Evolutionary conservation across 129 eudicot species (phyloP), one percentile per base, ranked within the genome.

Genomic region (Tagetes patula): DNA sequence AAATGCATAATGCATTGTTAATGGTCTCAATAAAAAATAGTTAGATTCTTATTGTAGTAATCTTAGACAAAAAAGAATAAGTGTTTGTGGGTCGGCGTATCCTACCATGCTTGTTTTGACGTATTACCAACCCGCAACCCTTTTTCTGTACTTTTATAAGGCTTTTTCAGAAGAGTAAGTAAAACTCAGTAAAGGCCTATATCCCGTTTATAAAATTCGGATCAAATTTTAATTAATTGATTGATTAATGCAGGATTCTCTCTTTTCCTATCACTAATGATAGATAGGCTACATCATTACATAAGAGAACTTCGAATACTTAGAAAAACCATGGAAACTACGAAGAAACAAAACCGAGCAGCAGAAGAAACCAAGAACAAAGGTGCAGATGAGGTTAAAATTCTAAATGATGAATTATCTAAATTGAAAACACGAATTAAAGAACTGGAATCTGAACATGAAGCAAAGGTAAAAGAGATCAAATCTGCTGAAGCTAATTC

Each of bases 221-320:
- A 1, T 13, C 31, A 39, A 65, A 60, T 4, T 40, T 37, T 30
- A 33, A 12, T 42, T 7, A 13, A 36, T 70, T 3, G 33, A 43
- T 75, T 8, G 12, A 39, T 66, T 1, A 32, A 45, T 76, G 83
- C 87, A 89, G 96, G 90, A 63, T 89, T 89, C 59, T 69, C 81
- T 12, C 83, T 89, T 40, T 87, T 89, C 43, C 77, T 90, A 10
- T 80, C 90, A 34, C 79, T 90, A 34, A 90, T 90, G 93, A 82
- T 90, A 33, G 93, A 90, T 55, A 79, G 92, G 40, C 82, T 87
- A 65, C 96, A 90, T 77, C 88, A 90, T 42, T 87, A 90, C 81
- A 90, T 89, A 40, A 77, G 91, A 65, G 90, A 89, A 71, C 90
- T 87, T 30, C 80, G 90, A 12, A 67, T 80, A 45, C 85, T 87